Conservation (phyloP, 2,329 filamentous ascomycete species). For the Xylogone sp. region DNA sequence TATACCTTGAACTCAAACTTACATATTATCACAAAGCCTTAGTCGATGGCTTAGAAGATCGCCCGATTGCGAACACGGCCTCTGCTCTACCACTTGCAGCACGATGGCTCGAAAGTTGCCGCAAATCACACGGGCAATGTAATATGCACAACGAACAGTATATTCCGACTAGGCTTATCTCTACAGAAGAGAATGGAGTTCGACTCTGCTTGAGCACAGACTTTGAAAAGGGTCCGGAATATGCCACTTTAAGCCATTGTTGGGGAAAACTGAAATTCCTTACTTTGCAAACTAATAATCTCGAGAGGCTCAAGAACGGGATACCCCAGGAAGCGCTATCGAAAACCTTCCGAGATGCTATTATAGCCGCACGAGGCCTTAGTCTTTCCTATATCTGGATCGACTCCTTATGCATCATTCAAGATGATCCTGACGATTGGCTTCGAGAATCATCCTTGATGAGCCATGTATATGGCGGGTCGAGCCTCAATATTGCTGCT, state of each 20-base stretch:
- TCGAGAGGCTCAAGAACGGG: conserved; percentile 2
- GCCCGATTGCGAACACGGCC: too few species aligned
- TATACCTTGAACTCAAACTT: too few species aligned
- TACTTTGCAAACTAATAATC: conserved; percentile 4
- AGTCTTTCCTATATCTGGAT: conserved; percentile 16
- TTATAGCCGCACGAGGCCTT: conserved; percentile 5
- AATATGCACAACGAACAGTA: conserved; percentile 1
- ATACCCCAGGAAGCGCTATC: conserved; percentile 6
- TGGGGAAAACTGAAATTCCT: conserved; percentile 12
- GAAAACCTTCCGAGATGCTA: conserved; percentile 17
- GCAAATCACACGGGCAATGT: conserved; percentile 4
- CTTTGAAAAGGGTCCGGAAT: conserved; percentile 2
- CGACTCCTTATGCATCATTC: conserved; percentile 17
- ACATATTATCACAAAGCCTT: too few species aligned
- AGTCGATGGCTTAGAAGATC: too few species aligned
- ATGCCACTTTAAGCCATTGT: conserved; percentile 16
- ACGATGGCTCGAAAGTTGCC: conserved; percentile 4
- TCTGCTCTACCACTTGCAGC: too few species aligned
- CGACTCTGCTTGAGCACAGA: conserved; percentile 4
- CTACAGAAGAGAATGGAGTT: conserved; percentile 1
- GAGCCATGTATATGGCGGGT: conserved; percentile 11
- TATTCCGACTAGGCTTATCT: conserved; percentile 5
- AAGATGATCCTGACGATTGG: conserved; percentile 13
- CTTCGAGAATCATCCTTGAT: conserved; percentile 12
- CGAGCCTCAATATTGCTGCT: conserved; percentile 12